A percentile compares a stretch with the other conserved stretches of the same genome.
phyloP scores from a whole-genome alignment of 2,329 filamentous ascomycete species.

The Conoideocrella luteorostrata region DNA sequence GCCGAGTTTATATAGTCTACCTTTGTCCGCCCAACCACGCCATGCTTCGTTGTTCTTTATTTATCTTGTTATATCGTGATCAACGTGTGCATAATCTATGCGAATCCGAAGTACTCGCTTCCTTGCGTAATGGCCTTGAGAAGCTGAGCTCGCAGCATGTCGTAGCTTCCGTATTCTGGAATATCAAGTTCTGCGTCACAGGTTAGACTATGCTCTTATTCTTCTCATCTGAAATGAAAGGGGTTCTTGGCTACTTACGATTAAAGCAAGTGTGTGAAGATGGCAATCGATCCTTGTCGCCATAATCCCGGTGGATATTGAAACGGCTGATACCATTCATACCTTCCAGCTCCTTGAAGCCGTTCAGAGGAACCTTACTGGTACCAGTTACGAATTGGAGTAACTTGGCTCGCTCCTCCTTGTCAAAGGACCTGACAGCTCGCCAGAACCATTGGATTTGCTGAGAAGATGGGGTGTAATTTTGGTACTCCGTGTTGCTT shows the following conservation, averaged over 20 bases:
- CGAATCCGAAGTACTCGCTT: constrained; percentile 96
- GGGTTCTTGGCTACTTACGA: constrained; percentile 56
- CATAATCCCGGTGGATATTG: constrained; percentile 98
- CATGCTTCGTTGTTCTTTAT: neutral
- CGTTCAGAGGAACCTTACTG: constrained; percentile 95
- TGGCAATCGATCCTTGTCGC: constrained; percentile 89
- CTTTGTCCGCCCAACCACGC: constrained; percentile 1
- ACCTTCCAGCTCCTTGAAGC: constrained; percentile 97
- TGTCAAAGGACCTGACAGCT: constrained; percentile 93
- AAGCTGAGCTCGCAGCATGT: constrained; percentile 76
- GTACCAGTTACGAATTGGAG: constrained; percentile 98
- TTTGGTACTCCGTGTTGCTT: constrained; percentile 97
- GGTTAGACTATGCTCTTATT: constrained; percentile 2
- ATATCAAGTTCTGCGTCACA: constrained; percentile 78
- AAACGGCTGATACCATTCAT: constrained; percentile 98
- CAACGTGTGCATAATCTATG: constrained; percentile 44
- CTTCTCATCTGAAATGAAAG: constrained; percentile 26
- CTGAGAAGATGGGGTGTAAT: constrained; percentile 87
- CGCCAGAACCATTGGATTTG: constrained; percentile 99
- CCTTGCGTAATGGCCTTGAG: constrained; percentile 97
- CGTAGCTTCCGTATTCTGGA: constrained; percentile 96
- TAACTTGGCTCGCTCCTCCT: constrained; percentile 95
- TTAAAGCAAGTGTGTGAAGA: constrained; percentile 99
- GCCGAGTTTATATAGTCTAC: constrained; percentile 5
- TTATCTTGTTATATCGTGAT: neutral